Evolutionary conservation across 1,139 yeast species (phyloP).

Genomic region (Candida mesenterica): DNA sequence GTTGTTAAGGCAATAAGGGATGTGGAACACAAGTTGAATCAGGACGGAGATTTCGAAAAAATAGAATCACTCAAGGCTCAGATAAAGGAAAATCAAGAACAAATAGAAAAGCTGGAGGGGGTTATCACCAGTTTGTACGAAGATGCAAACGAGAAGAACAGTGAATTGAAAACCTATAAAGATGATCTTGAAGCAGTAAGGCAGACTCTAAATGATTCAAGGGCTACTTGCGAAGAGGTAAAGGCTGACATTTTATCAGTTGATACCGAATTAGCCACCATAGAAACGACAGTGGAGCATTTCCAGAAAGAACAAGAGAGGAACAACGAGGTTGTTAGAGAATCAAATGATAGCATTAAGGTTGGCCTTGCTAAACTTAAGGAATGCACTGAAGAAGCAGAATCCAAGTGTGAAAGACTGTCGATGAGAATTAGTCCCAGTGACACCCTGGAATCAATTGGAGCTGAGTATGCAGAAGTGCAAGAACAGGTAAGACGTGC

Average conservation of each 20-base stretch:
- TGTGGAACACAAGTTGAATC: conserved; percentile 31
- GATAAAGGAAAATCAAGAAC: conserved; percentile 29
- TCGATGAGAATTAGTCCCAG: conserved; percentile 26
- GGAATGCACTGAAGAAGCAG: conserved; percentile 28
- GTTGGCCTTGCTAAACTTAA: conserved; percentile 20
- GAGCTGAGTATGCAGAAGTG: conserved; percentile 31
- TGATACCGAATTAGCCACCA: conserved; percentile 16
- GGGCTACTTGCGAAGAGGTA: background rate
- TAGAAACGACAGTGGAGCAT: conserved; percentile 13
- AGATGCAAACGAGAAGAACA: conserved; percentile 18
- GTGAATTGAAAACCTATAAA: conserved; percentile 1
- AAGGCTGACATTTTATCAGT: conserved; percentile 10
- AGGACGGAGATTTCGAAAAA: conserved; percentile 33
- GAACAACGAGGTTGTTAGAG: conserved; percentile 14
- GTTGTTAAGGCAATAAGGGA: conserved; percentile 18
- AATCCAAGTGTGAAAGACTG: conserved; percentile 30
- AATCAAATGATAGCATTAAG: conserved; percentile 14
- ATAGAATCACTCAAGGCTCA: conserved; percentile 31
- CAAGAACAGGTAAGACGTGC: conserved; percentile 37
- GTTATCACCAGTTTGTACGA: conserved; percentile 29
- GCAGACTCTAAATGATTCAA: background rate
- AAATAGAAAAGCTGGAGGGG: conserved; percentile 26
- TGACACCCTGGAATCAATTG: conserved; percentile 39
- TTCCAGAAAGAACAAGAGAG: conserved; percentile 13
- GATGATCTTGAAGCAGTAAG: background rate